A percentile compares a stretch with the other conserved stretches of the same genome.
These are phyloP conservation scores for Lentinula sp. DNA, from an alignment of 768 basidiomycete species.

Conservation along the genomic window DNA sequence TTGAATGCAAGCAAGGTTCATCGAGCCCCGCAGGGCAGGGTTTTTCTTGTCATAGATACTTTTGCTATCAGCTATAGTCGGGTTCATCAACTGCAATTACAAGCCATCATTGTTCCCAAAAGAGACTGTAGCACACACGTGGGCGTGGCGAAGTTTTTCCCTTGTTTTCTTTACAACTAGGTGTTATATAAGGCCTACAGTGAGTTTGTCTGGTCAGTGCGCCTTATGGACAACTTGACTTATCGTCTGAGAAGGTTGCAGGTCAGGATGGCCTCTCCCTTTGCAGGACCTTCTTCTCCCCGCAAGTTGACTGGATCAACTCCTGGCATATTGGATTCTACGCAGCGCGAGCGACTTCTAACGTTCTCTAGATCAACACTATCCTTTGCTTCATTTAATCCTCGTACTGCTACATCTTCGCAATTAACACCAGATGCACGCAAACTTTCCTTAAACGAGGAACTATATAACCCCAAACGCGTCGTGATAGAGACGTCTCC, in stretches of 20 bases:
- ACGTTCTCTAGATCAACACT: slow-evolving; percentile 52
- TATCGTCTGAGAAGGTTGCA: neutral
- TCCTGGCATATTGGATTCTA: slow-evolving; percentile 63
- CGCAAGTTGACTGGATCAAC: slow-evolving; percentile 33
- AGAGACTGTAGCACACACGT: neutral
- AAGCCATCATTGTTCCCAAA: neutral
- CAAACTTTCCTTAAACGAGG: slow-evolving; percentile 39
- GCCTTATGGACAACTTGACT: slow-evolving; percentile 4
- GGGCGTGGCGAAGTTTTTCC: neutral
- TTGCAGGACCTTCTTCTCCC: slow-evolving; percentile 17
- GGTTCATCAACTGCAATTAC: no score
- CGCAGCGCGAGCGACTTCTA: slow-evolving; percentile 58
- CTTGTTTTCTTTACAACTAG: neutral
- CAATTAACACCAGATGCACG: slow-evolving; percentile 28
- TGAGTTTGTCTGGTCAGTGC: neutral
- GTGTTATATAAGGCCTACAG: slow-evolving; percentile 10
- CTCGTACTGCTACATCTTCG: slow-evolving; percentile 48
- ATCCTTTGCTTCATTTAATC: slow-evolving; percentile 74
- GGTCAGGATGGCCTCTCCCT: slow-evolving; percentile 12
- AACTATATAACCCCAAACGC: slow-evolving; percentile 55
- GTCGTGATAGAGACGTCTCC: slow-evolving; percentile 66
- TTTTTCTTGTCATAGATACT: no score
- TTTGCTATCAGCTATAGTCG: no score
- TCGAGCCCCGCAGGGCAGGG: no score
- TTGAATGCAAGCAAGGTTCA: no score